Percentiles rank a stretch among this genome's conserved stretches.
phyloP scores from a whole-genome alignment of 495 filamentous ascomycete species.

The Articulospora tetracladia region DNA sequence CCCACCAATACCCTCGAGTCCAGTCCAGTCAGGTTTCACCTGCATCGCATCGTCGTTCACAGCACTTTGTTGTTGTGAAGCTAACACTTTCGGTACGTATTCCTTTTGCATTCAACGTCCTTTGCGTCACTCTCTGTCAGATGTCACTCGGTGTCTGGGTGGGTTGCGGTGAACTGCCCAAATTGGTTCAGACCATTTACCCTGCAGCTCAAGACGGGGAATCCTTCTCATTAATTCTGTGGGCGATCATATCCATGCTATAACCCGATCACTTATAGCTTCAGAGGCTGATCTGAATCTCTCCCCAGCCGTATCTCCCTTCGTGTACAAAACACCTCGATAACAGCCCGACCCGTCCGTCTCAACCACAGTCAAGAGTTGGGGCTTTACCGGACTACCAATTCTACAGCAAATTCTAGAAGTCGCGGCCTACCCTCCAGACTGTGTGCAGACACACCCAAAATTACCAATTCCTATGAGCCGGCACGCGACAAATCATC shows the following conservation, averaged over 20 bases:
- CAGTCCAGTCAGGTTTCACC: constrained; percentile 4
- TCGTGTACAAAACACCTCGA: not conserved
- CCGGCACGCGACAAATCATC: constrained; percentile 20
- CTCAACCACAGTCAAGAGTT: not conserved
- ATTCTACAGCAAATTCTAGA: not conserved
- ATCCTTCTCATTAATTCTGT: not conserved
- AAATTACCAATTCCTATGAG: constrained; percentile 14
- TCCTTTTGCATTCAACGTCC: not conserved
- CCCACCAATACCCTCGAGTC: not conserved
- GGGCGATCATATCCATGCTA: constrained; percentile 7
- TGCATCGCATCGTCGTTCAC: constrained; percentile 6
- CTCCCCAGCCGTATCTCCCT: constrained; percentile 2
- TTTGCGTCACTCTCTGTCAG: not conserved
- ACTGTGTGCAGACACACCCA: constrained; percentile 7
- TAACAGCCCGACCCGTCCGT: not conserved
- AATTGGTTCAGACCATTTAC: not conserved
- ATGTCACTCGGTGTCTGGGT: not conserved
- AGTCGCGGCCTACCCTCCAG: not conserved
- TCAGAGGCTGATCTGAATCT: constrained; percentile 10
- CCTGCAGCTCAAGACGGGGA: not conserved
- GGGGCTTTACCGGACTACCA: not conserved
- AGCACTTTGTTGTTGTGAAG: constrained; percentile 13
- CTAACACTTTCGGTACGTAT: constrained; percentile 8
- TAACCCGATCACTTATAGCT: not conserved
- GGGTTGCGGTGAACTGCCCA: not conserved